Base-by-base conservation (phyloP, 768 basidiomycete species). In the Melanogaster broomeanus region DNA sequence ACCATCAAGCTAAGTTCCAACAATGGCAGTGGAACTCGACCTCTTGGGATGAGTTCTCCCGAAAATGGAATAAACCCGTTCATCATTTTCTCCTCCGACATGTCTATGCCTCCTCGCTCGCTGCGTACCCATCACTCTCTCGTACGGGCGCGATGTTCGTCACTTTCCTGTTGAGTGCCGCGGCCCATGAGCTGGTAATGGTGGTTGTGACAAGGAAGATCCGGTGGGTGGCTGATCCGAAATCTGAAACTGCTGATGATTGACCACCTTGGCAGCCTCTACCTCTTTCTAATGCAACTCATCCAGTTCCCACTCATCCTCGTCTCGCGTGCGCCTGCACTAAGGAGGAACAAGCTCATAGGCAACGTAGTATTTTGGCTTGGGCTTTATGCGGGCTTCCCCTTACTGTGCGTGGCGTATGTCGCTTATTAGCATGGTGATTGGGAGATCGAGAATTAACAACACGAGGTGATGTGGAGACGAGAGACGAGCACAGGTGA, bases 1-100 rank as follows among this genome's bases (percentile, higher is more conserved):
- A 19, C 31, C 31, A 13, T 34, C 19, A 12, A 45, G 25, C 33
- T 55, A 25, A 53, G 16, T 12, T 51, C 33, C 27, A 2, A 30
- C n/a, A 31, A 31, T 31, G 31, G 57, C 74, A 83, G 90, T 98
- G 96, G 96, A 98, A 98, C 70, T 93, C 93, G 6, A 93, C 88
- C 0, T 91, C 93, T 2, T 94, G 90, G 90, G 96, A 98, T 59
- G 93, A 98, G 69, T 98, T 96, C 68, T 90, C 95, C 4, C 85
- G 97, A 39, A 95, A 96, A 73, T 98, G 97, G 96, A 98, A 98
- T 73, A 93, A 91, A 58, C 96, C 96, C 11, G 96, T 98, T 28
- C 87, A 98, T 59, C 79, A 80, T n/a, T 92, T 92, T 80, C 82
- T 99, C 34, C 79, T 98, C 16, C 85, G 93, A 11, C 97, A 99